Conservation (phyloP, 495 filamentous ascomycete genomes). For the Hypoxylon fragiforme region DNA sequence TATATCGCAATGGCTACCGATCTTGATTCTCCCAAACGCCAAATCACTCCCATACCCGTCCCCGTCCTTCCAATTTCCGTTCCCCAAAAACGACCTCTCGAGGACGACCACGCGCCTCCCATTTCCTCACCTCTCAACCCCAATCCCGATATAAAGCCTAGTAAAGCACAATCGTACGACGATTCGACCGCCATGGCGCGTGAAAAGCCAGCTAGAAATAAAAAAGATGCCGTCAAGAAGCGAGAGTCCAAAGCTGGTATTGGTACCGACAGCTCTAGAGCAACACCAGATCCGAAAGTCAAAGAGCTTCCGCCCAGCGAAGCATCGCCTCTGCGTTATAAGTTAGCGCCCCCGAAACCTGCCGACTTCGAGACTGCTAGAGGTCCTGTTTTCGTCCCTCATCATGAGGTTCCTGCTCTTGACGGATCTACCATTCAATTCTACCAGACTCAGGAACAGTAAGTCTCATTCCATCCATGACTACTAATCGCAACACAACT, state of each 20-base stretch:
- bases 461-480: conserved; percentile 45
- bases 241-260: conserved; percentile 67
- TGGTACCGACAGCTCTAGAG: conserved; percentile 48
- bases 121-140: conserved; percentile 67
- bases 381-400: conserved; percentile 56
- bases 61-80: conserved; percentile 46
- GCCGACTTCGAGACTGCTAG: conserved; percentile 62
- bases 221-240: conserved; percentile 77
- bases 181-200: conserved; percentile 45
- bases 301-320: conserved; percentile 49
- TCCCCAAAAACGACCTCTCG: conserved; percentile 60
- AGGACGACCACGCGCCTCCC: conserved; percentile 58
- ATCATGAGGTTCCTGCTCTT: conserved; percentile 49
- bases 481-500: conserved; percentile 27
- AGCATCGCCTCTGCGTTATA: conserved; percentile 58
- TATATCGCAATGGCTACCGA: conserved; percentile 44
- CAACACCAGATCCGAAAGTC: conserved; percentile 60
- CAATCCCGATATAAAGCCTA: conserved; percentile 45
- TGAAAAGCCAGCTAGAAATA: conserved; percentile 54
- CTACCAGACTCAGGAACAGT: conserved; percentile 68
- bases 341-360: conserved; percentile 58
- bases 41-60: conserved; percentile 45
- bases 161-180: conserved; percentile 40
- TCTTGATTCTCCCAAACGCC: conserved; percentile 41
- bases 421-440: conserved; percentile 58